Base-by-base conservation (phyloP, 2,329 filamentous ascomycete genomes). In the Amphichorda felina region DNA sequence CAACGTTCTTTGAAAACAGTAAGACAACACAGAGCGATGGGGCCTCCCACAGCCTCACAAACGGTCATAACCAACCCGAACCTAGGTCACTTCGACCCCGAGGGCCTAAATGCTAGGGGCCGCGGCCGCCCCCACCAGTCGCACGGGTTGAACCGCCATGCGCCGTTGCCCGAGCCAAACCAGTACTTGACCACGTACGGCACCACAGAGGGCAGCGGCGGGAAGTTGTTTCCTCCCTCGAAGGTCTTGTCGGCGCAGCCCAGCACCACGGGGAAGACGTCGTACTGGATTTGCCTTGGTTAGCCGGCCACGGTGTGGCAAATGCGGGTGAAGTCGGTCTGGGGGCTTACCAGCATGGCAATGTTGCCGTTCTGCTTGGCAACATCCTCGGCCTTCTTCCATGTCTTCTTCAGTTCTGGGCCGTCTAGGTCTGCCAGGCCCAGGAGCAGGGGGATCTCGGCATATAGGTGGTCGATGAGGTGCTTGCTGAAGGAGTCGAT, bases 131-230 rank as follows among this genome's bases (percentile, higher is more conserved):
- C 31, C 31, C 31, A 33, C 31, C 31, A 33, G 31, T 33, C 31
- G 17, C 17, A 33, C 10, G 31, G 31, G 15, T 33, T 33, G 13
- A 33, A 33, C 19, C 31, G 17, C 31, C 31, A 33, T 7, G 31
- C 31, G 5, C 31, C 31, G 13, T 33, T 33, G 18, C 31, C 31
- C 10, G 18, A 33, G 17, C 18, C 31, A 11, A 33, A 33, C 31
- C 31, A 33, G 19, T 33, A 33, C 22, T 33, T 33, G 22, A 33
- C 22, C 31, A 33, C 5, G 14, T 33, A 33, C 5, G 31, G 31
- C n/a, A 33, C 14, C n/a, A 33, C 31, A n/a, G 10, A 33, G 19
- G 31, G 31, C 13, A 33, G 14, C n/a, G 31, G 31, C 10, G 31
- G 31, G 22, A 33, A 33, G 8, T 19, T 16, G 14, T 4, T 33